Conservation (phyloP, 257 asterid species). For the Solanum appendiculatum region DNA sequence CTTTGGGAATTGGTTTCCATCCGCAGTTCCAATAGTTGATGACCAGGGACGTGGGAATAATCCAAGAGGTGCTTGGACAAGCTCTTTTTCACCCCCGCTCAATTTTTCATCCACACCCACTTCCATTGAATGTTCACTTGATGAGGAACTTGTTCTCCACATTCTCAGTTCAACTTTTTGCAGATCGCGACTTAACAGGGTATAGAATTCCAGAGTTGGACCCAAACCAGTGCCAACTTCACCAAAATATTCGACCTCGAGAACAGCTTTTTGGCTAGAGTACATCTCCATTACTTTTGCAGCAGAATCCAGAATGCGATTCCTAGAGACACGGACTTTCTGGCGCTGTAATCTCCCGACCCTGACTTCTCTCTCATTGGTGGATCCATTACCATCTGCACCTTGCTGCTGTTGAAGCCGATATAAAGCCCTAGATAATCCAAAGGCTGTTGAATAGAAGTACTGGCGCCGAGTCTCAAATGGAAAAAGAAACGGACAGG, state of each 20-base stretch:
- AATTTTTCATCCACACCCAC: constrained; percentile 28
- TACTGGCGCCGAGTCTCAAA: constrained; percentile 97
- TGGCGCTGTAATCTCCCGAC: constrained; percentile 89
- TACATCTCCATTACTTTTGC: constrained; percentile 98
- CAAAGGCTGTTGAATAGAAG: constrained; percentile 96
- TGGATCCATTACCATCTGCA: constrained; percentile 74
- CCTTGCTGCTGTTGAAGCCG: constrained; percentile 99
- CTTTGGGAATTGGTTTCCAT: constrained; percentile 56
- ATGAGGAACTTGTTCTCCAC: constrained; percentile 67
- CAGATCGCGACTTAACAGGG: constrained; percentile 90
- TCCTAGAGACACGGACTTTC: constrained; percentile 96
- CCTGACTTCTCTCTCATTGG: constrained; percentile 78
- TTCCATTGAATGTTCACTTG: constrained; percentile 41
- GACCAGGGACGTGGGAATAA: constrained; percentile 96
- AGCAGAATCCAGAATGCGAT: constrained; percentile 89
- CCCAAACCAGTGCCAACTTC: constrained; percentile 99
- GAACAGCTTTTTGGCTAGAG: constrained; percentile 96
- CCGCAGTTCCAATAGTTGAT: constrained; percentile 50
- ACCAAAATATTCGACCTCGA: constrained; percentile 97
- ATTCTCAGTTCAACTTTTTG: constrained; percentile 75
- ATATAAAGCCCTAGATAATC: constrained; percentile 84
- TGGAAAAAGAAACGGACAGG: constrained; percentile 96
- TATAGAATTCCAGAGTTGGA: constrained; percentile 93
- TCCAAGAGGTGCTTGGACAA: constrained; percentile 76
- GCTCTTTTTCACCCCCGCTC: constrained; percentile 32